Percentiles rank a stretch among this genome's conserved stretches.
phyloP scores from a whole-genome alignment of 2,329 filamentous ascomycete genomes.

The Phoma herbarum region DNA sequence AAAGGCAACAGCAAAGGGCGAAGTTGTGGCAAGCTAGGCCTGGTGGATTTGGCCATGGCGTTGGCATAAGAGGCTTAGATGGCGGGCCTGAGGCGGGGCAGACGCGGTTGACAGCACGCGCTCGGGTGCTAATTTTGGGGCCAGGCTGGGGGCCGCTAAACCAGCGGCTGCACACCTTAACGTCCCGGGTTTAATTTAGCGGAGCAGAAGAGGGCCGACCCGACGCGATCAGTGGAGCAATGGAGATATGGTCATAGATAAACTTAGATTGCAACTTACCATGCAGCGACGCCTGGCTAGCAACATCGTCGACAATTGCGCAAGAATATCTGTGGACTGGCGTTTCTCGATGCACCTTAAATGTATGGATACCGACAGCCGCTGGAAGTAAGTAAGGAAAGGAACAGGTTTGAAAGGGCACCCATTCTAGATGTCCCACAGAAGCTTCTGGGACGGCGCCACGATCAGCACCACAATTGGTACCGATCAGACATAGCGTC shows the following conservation, averaged over 20 bases:
- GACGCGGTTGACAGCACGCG: constrained; percentile 1
- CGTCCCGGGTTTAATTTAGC: background rate
- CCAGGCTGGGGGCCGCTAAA: constrained; percentile 1
- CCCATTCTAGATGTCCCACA: no score
- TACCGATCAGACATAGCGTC: no score
- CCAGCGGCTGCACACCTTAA: constrained; percentile 1
- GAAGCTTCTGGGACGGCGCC: no score
- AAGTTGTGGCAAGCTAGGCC: background rate
- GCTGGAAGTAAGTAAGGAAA: no score
- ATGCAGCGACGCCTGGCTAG: background rate
- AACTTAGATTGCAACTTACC: background rate
- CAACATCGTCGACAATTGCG: background rate
- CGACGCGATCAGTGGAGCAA: background rate
- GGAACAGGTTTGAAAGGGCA: no score
- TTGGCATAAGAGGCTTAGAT: constrained; percentile 1
- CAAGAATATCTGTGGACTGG: no score
- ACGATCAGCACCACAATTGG: no score
- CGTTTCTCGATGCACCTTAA: no score
- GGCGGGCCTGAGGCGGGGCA: constrained; percentile 3
- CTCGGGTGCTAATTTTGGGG: background rate
- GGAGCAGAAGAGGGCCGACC: constrained; percentile 1
- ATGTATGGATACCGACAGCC: no score
- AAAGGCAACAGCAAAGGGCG: background rate
- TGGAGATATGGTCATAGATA: background rate
- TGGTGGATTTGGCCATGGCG: constrained; percentile 2